Evolutionary conservation across 2,329 filamentous ascomycete genomes (phyloP).

Genomic region (Samsoniella hepiali): DNA sequence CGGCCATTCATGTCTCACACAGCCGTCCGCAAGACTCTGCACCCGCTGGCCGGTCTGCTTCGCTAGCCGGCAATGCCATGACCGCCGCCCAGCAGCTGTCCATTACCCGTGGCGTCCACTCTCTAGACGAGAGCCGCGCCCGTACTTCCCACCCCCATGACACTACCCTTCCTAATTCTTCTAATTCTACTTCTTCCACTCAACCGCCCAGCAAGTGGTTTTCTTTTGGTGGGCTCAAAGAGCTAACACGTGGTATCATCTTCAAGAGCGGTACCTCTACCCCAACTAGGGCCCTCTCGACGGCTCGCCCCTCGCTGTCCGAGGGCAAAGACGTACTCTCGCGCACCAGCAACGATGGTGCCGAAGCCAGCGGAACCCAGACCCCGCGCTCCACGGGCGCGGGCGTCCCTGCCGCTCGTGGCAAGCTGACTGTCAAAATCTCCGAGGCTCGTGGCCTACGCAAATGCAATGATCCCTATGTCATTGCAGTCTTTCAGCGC

Average conservation of each 20-base stretch:
- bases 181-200: slow-evolving; percentile 40
- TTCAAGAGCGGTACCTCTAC: slow-evolving; percentile 91
- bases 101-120: slow-evolving; percentile 13
- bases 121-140: slow-evolving; percentile 15
- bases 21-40: slow-evolving; percentile 4
- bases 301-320: slow-evolving; percentile 51
- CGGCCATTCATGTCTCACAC: slow-evolving; percentile 19
- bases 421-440: slow-evolving; percentile 87
- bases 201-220: slow-evolving; percentile 51
- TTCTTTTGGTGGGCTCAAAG: slow-evolving; percentile 67
- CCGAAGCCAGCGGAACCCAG: slow-evolving; percentile 49
- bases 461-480: slow-evolving; percentile 84
- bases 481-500: slow-evolving; percentile 94
- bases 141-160: slow-evolving; percentile 18
- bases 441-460: slow-evolving; percentile 78
- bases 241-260: slow-evolving; percentile 76
- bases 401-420: slow-evolving; percentile 70
- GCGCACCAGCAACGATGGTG: slow-evolving; percentile 40
- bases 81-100: slow-evolving; percentile 15
- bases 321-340: slow-evolving; percentile 42
- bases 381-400: slow-evolving; percentile 53
- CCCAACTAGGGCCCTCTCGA: slow-evolving; percentile 81
- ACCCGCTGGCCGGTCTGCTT: slow-evolving; percentile 14
- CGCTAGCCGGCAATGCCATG: slow-evolving; percentile 13
- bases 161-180: slow-evolving; percentile 47